Evolutionary conservation across 441 rosid genomes (phyloP).

Genomic region (Corymbia citriodora): DNA sequence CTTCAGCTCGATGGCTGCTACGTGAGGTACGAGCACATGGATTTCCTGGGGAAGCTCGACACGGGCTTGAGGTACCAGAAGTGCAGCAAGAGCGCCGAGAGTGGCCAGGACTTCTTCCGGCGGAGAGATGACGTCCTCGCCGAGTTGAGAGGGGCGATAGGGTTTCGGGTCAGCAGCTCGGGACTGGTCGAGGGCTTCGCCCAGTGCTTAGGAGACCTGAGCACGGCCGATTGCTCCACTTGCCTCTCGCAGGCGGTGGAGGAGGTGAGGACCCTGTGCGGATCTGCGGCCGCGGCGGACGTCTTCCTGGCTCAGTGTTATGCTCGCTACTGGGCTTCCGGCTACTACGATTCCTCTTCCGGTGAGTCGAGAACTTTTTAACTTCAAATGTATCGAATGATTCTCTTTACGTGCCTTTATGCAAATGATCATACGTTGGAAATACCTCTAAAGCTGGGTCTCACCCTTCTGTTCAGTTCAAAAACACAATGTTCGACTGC

Average conservation of each 20-base stretch:
- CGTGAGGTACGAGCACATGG: conserved; percentile 40
- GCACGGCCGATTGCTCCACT: conserved; percentile 36
- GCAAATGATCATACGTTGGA: background rate
- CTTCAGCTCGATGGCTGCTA: conserved; percentile 58
- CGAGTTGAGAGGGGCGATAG: conserved; percentile 38
- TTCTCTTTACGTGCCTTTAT: background rate
- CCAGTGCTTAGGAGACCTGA: conserved; percentile 64
- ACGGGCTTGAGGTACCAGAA: conserved; percentile 44
- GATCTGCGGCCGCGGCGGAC: conserved; percentile 63
- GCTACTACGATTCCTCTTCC: conserved; percentile 50
- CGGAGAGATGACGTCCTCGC: conserved; percentile 57
- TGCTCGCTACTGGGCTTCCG: conserved; percentile 76
- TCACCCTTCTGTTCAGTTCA: background rate
- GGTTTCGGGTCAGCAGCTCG: conserved; percentile 70
- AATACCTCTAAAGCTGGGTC: background rate
- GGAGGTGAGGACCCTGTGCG: conserved; percentile 47
- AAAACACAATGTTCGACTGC: background rate
- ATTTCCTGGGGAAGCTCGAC: conserved; percentile 54
- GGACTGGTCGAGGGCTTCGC: conserved; percentile 73
- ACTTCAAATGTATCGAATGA: background rate
- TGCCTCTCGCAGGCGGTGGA: conserved; percentile 49
- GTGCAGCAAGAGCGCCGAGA: conserved; percentile 45
- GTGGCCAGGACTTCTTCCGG: conserved; percentile 42
- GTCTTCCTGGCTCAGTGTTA: conserved; percentile 63
- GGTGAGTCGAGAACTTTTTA: conserved; percentile 12